Evolutionary conservation across 1,284 basidiomycete species (phyloP), one percentile per base, ranked within the genome.

Genomic region (Vanrija sp.): DNA sequence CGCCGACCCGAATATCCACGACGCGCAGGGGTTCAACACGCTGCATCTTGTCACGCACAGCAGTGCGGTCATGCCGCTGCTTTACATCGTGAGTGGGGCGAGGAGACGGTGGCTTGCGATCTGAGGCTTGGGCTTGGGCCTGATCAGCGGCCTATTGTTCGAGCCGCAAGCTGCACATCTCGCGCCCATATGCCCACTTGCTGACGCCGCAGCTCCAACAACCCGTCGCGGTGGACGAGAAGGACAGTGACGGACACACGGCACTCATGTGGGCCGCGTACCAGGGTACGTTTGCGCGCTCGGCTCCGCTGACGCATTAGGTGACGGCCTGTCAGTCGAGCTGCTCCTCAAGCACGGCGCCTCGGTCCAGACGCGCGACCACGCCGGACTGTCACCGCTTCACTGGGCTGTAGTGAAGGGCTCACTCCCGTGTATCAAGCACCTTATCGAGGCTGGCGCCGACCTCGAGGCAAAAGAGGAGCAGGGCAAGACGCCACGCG

Each of bases 351-450:
- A 87, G 54, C 90, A 95, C 64, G 92, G 92, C 8, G 91, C 94
- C 3, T 87, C 85, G 53, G 81, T 87, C 1, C 84, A 85, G 59
- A 78, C 86, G 5, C 82, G 82, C 40, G 96, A 98, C 71, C 86
- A 89, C 60, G 78, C 83, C 0, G 93, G 93, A 0, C 81, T 99
- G 51, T 85, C 91, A 0, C 91, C 96, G 0, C 80, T 98, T 49
- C 96, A 99, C 72, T 99, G 96, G 96, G 94, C 93, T 1, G 94
- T 96, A n/a, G 95, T 98, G 12, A 85, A 93, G 60, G 96, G 95
- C 7, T 96, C 94, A 69, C 81, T 87, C 52, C 72, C 77, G 15
- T 92, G 91, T 69, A 95, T 98, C 53, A 82, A 88, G 23, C 83
- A 88, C 48, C 79, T 99, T 14, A 77, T 96, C 12, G 87, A 91